Evolutionary conservation across 2,329 filamentous ascomycete species (phyloP), one percentile per base, ranked within the genome.

Genomic region (Colletotrichum australisinense): DNA sequence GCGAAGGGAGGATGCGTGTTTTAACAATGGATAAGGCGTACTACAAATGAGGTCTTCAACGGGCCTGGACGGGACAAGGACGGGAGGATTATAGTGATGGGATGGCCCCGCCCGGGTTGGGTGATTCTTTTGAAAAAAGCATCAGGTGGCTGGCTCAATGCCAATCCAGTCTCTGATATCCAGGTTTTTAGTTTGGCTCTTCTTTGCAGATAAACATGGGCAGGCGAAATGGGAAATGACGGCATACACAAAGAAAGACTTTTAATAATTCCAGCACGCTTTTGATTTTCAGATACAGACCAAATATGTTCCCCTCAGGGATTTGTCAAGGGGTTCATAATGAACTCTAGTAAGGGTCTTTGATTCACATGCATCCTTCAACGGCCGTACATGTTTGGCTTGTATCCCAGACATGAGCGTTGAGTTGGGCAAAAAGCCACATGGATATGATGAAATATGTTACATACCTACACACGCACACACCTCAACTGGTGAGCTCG

Each of bases 401-500:
- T 49, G 19, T n/a, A 32, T 16, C 28, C 14, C 46, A n/a, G 46
- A 35, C 46, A 22, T 8, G 38, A 24, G 46, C 46, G 60, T 63
- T 63, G 42, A 35, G 60, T 63, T 53, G 60, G 28, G 3, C 32
- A 5, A 35, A 35, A 9, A 14, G 35, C 35, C 14, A 32, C 30
- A 32, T 32, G 30, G 30, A 32, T 32, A 9, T 32, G 9, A 32
- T 32, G 2, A 32, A 32, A 11, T 8, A 32, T 32, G 30, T 16
- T 2, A 42, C 16, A 16, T 38, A 16, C 35, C 5, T 42, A 42
- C 26, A 19, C 22, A 7, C 19, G 7, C 3, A 26, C 38, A n/a
- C 38, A 16, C 26, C 60, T 52, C 60, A 63, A 63, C 60, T 32
- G 46, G 46, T 52, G 46, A 63, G 46, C n/a, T 35, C 60, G 46